A percentile compares a stretch with the other conserved stretches of the same genome.
Conservation (phyloP, 1,284 basidiomycete species). For the Lignosus rhinocerotis region DNA sequence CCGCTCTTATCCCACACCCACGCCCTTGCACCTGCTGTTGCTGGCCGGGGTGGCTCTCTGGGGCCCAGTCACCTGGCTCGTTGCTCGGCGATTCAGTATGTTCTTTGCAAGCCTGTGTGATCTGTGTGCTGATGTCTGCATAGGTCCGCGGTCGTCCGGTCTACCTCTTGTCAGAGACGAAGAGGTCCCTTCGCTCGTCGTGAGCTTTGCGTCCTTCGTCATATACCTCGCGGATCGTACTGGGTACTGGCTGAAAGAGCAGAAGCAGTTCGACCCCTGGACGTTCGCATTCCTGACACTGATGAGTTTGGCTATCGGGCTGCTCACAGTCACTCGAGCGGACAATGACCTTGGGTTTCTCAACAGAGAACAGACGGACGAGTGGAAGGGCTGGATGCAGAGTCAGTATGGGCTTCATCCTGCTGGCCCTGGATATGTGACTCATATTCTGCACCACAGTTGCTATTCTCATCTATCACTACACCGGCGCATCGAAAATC, state of each 20-base stretch:
- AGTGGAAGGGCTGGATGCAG: conserved; percentile 98
- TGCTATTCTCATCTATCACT: conserved; percentile 87
- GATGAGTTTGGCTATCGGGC: conserved; percentile 55
- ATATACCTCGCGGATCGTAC: conserved; percentile 82
- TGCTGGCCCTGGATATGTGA: neutral
- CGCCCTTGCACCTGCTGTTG: conserved; percentile 60
- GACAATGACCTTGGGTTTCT: conserved; percentile 86
- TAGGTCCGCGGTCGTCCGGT: conserved; percentile 33
- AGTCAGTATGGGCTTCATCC: conserved; percentile 45
- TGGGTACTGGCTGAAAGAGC: conserved; percentile 82
- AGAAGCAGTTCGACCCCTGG: conserved; percentile 77
- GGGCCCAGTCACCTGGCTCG: conserved; percentile 54
- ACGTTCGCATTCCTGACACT: conserved; percentile 64
- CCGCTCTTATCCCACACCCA: conserved; percentile 69
- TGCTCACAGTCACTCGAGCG: conserved; percentile 64
- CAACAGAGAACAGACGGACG: conserved; percentile 89
- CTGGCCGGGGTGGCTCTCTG: conserved; percentile 52
- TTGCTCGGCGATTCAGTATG: conserved; percentile 37
- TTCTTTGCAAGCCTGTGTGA: neutral
- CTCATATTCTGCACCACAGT: conserved; percentile 44
- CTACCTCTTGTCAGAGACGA: conserved; percentile 42
- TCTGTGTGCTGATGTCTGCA: neutral
- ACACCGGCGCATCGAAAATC: conserved; percentile 82
- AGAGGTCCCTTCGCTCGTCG: conserved; percentile 51
- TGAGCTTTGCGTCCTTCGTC: conserved; percentile 65